Evolutionary conservation across 208 protist species (phyloP).

Genomic region (Wallacemonas collosoma): DNA sequence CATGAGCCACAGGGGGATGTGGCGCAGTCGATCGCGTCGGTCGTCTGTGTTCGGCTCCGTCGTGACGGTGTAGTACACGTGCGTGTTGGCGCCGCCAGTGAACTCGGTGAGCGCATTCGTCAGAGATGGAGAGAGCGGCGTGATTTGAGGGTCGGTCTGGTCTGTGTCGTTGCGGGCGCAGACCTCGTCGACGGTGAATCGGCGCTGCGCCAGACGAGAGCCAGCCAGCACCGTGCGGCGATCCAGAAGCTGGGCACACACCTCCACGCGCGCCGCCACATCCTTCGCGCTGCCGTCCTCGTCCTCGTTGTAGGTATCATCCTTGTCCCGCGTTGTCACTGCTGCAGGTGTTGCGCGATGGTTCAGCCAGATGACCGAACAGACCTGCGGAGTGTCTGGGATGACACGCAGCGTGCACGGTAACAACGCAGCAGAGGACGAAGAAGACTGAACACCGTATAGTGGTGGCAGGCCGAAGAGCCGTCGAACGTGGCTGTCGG

Average conservation of each 20-base stretch:
- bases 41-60: conserved; percentile 20
- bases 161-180: neutral
- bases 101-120: conserved; percentile 27
- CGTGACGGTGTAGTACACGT: conserved; percentile 27
- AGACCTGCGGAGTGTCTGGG: neutral
- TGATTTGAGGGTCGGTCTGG: neutral
- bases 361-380: neutral
- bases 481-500: conserved; percentile 3
- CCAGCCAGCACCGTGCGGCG: neutral
- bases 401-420: neutral
- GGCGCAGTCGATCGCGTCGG: conserved; percentile 24
- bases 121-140: conserved; percentile 16
- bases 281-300: neutral
- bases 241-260: neutral
- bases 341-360: neutral
- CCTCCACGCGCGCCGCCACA: neutral
- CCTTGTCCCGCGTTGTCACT: too few species aligned
- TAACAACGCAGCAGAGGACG: neutral
- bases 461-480: neutral
- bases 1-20: conserved; percentile 32
- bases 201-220: neutral
- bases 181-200: neutral
- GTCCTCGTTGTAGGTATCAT: too few species aligned
- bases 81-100: conserved; percentile 31
- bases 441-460: neutral